phyloP scores from a whole-genome alignment of 31 red algal genomes.

The Asparagopsis taxiformis region DNA sequence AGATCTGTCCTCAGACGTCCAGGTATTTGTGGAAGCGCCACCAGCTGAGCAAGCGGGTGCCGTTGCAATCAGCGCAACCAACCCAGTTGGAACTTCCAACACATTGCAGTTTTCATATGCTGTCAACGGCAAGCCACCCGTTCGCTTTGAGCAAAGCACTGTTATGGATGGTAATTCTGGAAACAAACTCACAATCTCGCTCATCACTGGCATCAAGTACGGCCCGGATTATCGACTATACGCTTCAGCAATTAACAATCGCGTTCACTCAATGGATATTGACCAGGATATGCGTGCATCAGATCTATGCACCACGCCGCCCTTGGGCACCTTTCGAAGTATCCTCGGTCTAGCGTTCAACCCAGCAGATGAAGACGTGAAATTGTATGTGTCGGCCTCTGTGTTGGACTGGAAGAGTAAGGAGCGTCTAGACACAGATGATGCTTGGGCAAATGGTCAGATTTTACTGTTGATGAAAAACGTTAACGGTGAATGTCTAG shows the following conservation, averaged over 20 bases:
- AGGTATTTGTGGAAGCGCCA: conserved; percentile 38
- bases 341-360: conserved; percentile 38
- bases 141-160: conserved; percentile 11
- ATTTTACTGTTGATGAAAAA: neutral
- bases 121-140: conserved; percentile 28
- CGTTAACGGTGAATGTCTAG: conserved; percentile 5
- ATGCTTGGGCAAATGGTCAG: conserved; percentile 24
- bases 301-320: conserved; percentile 7
- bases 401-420: conserved; percentile 5
- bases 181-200: neutral
- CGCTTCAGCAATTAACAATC: conserved; percentile 38
- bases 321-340: conserved; percentile 2
- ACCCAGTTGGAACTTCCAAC: conserved; percentile 58
- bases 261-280: conserved; percentile 48
- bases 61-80: conserved; percentile 14
- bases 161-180: conserved; percentile 19
- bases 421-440: neutral
- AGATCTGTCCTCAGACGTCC: conserved; percentile 16
- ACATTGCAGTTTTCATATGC: conserved; percentile 36
- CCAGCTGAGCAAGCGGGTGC: neutral
- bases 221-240: conserved; percentile 60
- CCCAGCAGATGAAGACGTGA: conserved; percentile 12
- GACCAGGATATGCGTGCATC: conserved; percentile 8
- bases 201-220: conserved; percentile 50
- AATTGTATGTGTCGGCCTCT: conserved; percentile 26